These are phyloP conservation scores for Arachis stenosperma DNA, from an alignment of 306 rosid genomes.

Conservation along the genomic window DNA sequence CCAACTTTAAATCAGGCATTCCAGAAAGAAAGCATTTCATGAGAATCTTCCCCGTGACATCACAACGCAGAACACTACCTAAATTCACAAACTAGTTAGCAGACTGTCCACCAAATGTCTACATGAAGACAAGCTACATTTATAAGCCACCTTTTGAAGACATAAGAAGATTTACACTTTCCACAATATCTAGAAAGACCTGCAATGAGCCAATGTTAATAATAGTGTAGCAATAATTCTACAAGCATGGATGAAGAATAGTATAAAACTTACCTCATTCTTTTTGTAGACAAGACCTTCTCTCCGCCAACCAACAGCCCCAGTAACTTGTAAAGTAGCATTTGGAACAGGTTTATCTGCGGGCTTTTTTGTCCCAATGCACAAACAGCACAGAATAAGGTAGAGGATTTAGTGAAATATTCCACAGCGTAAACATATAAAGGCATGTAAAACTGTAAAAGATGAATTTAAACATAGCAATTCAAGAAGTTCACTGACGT, in stretches of 20 bases:
- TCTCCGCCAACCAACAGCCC: constrained; percentile 98
- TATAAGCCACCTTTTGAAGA: constrained; percentile 77
- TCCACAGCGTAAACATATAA: constrained; percentile 11
- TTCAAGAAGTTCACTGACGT: background rate
- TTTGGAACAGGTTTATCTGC: constrained; percentile 84
- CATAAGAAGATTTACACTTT: constrained; percentile 95
- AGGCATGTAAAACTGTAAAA: background rate
- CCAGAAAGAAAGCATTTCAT: constrained; percentile 97
- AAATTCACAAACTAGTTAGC: constrained; percentile 43
- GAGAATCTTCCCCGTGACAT: constrained; percentile 88
- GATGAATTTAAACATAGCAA: background rate
- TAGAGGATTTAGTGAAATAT: constrained; percentile 26
- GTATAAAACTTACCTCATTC: constrained; percentile 68
- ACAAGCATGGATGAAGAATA: background rate
- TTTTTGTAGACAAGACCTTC: constrained; percentile 93
- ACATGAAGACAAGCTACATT: constrained; percentile 11
- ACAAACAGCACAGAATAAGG: constrained; percentile 21
- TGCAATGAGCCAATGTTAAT: constrained; percentile 41
- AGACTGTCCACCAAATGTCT: constrained; percentile 32
- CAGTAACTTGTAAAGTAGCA: constrained; percentile 95
- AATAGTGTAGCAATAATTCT: constrained; percentile 6
- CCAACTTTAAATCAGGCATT: constrained; percentile 96
- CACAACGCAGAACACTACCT: constrained; percentile 92
- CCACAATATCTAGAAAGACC: constrained; percentile 94
- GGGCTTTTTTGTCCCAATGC: constrained; percentile 43